phyloP scores from a whole-genome alignment of 495 filamentous ascomycete species.

The Tuber indicum region DNA sequence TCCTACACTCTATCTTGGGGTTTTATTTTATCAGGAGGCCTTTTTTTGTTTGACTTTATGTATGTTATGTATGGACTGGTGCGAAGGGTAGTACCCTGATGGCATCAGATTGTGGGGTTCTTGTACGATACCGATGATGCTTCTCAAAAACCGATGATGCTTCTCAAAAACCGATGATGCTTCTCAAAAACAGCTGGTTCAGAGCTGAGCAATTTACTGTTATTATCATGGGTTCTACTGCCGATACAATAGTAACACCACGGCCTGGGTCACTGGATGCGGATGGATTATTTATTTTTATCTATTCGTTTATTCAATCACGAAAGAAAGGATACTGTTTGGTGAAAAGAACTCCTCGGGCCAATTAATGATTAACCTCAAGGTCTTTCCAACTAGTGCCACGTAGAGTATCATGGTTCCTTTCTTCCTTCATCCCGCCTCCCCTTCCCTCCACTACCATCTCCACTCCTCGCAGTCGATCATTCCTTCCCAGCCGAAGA shows the following conservation, averaged over 20 bases:
- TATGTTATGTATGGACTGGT: neutral
- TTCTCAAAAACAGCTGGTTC: neutral
- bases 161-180: conserved; percentile 20
- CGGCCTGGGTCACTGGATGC: neutral
- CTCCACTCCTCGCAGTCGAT: neutral
- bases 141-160: too few species aligned
- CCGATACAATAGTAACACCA: neutral
- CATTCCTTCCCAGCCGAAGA: conserved; percentile 4
- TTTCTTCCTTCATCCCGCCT: too few species aligned
- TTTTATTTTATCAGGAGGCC: neutral
- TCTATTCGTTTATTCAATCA: neutral
- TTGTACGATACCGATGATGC: conserved; percentile 14
- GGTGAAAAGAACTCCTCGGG: neutral
- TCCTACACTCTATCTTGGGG: neutral
- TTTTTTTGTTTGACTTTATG: neutral
- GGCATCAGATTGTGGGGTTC: neutral
- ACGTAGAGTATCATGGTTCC: neutral
- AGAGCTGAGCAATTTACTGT: neutral
- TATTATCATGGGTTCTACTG: neutral
- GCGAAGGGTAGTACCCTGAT: neutral
- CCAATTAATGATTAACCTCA: neutral
- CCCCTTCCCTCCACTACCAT: too few species aligned
- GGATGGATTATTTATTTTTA: neutral
- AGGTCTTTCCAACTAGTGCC: neutral
- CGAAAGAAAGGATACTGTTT: neutral